Evolutionary conservation across 441 rosid species (phyloP).

Genomic region (Oxalis stricta): DNA sequence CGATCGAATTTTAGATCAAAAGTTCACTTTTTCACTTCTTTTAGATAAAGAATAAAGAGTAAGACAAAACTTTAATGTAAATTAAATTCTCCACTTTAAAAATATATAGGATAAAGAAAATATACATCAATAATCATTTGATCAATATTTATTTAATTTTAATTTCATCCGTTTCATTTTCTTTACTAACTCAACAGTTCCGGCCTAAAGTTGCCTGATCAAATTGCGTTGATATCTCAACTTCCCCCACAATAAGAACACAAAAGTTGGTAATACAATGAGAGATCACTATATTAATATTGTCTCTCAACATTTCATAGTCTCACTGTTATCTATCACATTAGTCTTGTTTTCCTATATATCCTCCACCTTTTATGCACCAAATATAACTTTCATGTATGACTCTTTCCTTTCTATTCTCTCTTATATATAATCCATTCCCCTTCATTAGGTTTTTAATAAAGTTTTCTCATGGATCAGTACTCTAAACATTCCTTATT

Average conservation of each 20-base stretch:
- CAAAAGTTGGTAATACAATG: constrained; percentile 7
- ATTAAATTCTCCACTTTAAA: too few relatives aligned
- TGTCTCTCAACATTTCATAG: not conserved
- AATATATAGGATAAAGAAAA: too few relatives aligned
- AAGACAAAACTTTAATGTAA: too few relatives aligned
- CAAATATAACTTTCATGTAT: not conserved
- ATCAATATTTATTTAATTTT: too few relatives aligned
- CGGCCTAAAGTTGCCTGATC: constrained; percentile 1
- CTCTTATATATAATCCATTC: not conserved
- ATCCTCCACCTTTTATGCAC: constrained; percentile 5
- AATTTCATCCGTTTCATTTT: constrained; percentile 4
- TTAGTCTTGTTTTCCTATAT: constrained; percentile 3
- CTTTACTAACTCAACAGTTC: constrained; percentile 15
- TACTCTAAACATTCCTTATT: not conserved
- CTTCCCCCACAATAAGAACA: constrained; percentile 9
- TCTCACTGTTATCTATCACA: not conserved
- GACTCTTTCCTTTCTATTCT: not conserved
- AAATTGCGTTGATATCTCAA: constrained; percentile 15
- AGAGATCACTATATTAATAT: constrained; percentile 6
- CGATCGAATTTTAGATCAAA: too few relatives aligned
- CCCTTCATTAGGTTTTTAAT: not conserved
- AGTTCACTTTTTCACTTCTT: too few relatives aligned
- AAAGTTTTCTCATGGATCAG: not conserved
- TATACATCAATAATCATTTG: too few relatives aligned
- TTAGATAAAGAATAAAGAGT: too few relatives aligned